Conservation (phyloP, 495 filamentous ascomycete species). For the Lepidopterella palustris region DNA sequence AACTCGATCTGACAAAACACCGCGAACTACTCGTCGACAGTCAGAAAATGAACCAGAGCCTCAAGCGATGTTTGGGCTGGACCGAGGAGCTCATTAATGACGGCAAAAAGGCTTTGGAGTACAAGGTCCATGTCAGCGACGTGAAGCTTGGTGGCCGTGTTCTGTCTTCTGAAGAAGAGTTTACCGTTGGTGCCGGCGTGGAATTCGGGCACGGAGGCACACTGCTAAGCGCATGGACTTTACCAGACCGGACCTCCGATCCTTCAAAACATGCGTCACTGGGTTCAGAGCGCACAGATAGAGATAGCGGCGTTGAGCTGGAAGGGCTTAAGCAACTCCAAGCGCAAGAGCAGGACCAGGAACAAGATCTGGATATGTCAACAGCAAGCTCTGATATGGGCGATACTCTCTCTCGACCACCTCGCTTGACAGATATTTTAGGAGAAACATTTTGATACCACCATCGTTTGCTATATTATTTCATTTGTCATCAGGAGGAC, state of each 20-base stretch:
- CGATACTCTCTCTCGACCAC: conserved; percentile 15
- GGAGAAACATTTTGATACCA: conserved; percentile 10
- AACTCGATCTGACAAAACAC: conserved; percentile 80
- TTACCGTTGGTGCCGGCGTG: conserved; percentile 41
- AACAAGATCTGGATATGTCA: background rate
- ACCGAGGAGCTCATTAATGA: conserved; percentile 87
- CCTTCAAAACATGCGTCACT: conserved; percentile 8
- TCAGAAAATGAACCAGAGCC: conserved; percentile 87
- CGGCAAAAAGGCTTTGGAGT: conserved; percentile 77
- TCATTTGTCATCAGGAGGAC: conserved; percentile 13
- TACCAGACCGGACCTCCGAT: conserved; percentile 3
- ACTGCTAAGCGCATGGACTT: conserved; percentile 26
- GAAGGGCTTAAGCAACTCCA: conserved; percentile 15
- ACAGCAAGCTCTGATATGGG: conserved; percentile 9
- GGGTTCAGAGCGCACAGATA: conserved; percentile 19
- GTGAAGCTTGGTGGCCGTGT: conserved; percentile 79
- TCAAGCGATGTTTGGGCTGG: conserved; percentile 79
- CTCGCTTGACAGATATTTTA: background rate
- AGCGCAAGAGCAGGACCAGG: background rate
- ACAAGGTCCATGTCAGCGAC: conserved; percentile 67
- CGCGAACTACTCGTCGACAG: conserved; percentile 80
- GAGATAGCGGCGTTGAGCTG: conserved; percentile 26
- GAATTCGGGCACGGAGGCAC: conserved; percentile 8
- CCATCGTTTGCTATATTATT: conserved; percentile 2
- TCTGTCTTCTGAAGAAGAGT: conserved; percentile 58